Evolutionary conservation across 1,284 basidiomycete species (phyloP), one percentile per base, ranked within the genome.

Genomic region (Moesziomyces parantarcticus): DNA sequence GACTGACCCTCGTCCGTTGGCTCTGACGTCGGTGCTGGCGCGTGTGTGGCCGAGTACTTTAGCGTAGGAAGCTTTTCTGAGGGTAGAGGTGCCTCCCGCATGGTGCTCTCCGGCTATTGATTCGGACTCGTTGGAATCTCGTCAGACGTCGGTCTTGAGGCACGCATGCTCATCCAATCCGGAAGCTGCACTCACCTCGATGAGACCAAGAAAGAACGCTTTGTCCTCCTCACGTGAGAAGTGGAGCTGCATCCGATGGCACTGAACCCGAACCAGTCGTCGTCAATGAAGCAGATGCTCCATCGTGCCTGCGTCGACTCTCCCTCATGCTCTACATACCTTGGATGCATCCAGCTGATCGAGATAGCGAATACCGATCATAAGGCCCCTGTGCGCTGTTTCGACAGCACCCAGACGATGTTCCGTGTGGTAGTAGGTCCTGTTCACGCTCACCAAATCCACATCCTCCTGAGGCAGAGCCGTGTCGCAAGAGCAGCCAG

Each of bases 191-290:
- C 58, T 59, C 23, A 64, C 67, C 50, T 58, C 51, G n/a, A 72
- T 66, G 44, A 66, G 11, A 16, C 46, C 47, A 29, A 72, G 18
- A 25, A 72, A 72, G n/a, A 18, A 16, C 6, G 46, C 43, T 13
- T 42, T 58, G 42, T 72, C 69, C 45, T 49, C 29, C 46, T 58
- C 56, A 14, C 50, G 41, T n/a, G 26, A 22, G 46, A 72, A 72
- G 3, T 50, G 50, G 39, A 72, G 56, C 55, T 66, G 63, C 14
- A 58, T 43, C 2, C 69, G 63, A 40, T 58, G 49, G 1, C 49
- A 42, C 62, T 72, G 43, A 16, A 5, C 14, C 7, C 20, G n/a
- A 43, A 16, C 34, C 14, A 16, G 11, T 7, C 14, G 10, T 9
- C 8, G 6, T 20, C 11, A 1, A 5, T 43, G 13, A 29, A 29